Conservation (phyloP, 2,329 filamentous ascomycete species). For the Aspergillus proliferans region DNA sequence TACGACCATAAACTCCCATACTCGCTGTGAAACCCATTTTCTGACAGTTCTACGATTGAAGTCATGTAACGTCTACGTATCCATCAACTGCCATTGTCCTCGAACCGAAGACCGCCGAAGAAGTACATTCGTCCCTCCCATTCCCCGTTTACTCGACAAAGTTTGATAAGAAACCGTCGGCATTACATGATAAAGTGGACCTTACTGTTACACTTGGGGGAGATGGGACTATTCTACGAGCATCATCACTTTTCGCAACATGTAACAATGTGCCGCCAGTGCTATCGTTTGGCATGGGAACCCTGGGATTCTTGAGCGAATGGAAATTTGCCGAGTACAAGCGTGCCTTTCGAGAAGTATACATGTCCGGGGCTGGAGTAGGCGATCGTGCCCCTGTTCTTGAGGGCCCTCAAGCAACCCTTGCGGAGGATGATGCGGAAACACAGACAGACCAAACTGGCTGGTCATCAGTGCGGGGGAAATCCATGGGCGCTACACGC, state of each 20-base stretch:
- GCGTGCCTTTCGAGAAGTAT: slow-evolving; percentile 83
- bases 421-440: slow-evolving; percentile 16
- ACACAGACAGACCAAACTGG: slow-evolving; percentile 38
- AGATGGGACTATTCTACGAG: slow-evolving; percentile 83
- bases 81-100: slow-evolving; percentile 75
- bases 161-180: slow-evolving; percentile 30
- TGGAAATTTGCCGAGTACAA: slow-evolving; percentile 96
- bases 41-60: slow-evolving; percentile 42
- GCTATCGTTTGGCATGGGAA: slow-evolving; percentile 93
- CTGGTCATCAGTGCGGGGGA: slow-evolving; percentile 71
- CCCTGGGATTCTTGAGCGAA: slow-evolving; percentile 87
- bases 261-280: slow-evolving; percentile 79
- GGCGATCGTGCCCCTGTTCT: slow-evolving; percentile 41
- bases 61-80: slow-evolving; percentile 73
- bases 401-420: slow-evolving; percentile 38
- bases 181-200: slow-evolving; percentile 74
- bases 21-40: slow-evolving; percentile 2
- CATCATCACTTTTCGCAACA: slow-evolving; percentile 78
- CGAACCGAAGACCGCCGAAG: slow-evolving; percentile 66
- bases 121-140: slow-evolving; percentile 62
- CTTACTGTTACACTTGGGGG: slow-evolving; percentile 85
- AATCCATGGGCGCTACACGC: slow-evolving; percentile 69
- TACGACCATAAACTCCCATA: slow-evolving; percentile 15
- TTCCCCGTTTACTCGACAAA: slow-evolving; percentile 64
- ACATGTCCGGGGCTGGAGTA: slow-evolving; percentile 65